phyloP scores from a whole-genome alignment of 352 stramenopile genomes.

The Phytopythium litorale region DNA sequence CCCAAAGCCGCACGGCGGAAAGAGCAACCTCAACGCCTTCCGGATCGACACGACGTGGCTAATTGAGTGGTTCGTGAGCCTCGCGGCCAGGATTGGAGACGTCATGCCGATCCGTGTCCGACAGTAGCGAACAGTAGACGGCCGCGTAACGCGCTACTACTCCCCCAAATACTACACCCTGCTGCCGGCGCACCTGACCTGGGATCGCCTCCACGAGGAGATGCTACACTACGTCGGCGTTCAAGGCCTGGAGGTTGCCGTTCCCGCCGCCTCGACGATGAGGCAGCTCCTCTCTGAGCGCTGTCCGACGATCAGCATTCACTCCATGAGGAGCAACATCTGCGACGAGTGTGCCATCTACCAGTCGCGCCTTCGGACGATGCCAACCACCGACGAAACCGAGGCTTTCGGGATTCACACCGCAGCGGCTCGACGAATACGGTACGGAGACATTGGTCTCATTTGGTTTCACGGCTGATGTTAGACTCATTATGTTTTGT shows the following conservation, averaged over 20 bases:
- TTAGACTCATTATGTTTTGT: slow-evolving; percentile 14
- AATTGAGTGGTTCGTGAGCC: slow-evolving; percentile 4
- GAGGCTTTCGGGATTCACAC: slow-evolving; percentile 11
- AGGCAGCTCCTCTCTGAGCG: slow-evolving; percentile 6
- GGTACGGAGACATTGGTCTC: slow-evolving; percentile 2
- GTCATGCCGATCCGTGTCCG: slow-evolving; percentile 6
- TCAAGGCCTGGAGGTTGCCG: not conserved
- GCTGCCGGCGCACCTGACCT: slow-evolving; percentile 11
- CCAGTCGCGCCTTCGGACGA: not conserved
- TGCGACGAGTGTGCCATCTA: slow-evolving; percentile 14
- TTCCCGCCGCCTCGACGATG: slow-evolving; percentile 7
- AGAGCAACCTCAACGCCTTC: not conserved
- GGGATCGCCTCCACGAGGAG: slow-evolving; percentile 9
- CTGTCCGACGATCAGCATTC: slow-evolving; percentile 8
- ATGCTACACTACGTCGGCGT: slow-evolving; percentile 9
- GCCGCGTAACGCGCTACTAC: slow-evolving; percentile 8
- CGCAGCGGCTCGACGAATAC: slow-evolving; percentile 6
- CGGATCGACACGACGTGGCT: slow-evolving; percentile 5
- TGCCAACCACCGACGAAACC: slow-evolving; percentile 1
- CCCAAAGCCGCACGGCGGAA: not conserved
- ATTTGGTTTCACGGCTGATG: slow-evolving; percentile 7
- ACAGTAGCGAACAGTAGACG: slow-evolving; percentile 5
- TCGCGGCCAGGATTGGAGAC: slow-evolving; percentile 8
- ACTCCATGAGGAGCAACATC: slow-evolving; percentile 7
- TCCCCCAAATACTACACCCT: slow-evolving; percentile 4